Base-by-base conservation (phyloP, 1,284 basidiomycete genomes). In the Heterobasidion occidentale region DNA sequence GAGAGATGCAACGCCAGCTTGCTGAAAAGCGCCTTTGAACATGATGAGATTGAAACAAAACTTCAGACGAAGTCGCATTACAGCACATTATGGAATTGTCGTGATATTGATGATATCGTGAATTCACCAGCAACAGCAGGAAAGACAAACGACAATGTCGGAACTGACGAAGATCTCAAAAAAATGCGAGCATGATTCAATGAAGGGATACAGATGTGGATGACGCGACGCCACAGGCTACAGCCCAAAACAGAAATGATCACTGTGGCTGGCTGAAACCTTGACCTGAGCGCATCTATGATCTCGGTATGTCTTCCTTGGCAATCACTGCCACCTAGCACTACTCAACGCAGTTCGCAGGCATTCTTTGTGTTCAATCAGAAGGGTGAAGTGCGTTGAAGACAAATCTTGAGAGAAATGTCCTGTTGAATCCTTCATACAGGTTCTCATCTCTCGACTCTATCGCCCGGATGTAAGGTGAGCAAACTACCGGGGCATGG, bases 361-460 rank as follows among this genome's bases (percentile, higher is more conserved):
- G 94, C 92, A 54, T 95, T 98, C 83, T 98, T 98, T 74, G 92
- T 97, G 61, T 97, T 97, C 80, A 98, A 96, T 68, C 92, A 94
- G 73, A 97, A 97, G 73, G 95, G 94, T 68, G 95, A 98, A 83
- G 92, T 94, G 63, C 57, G 80, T 58, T 52, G 44, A 53, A 48
- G 42, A 34, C 38, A 53, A 33, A 58, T 20, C 17, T 54, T 17
- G n/a, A 20, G 17, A 17, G 46, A 27, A 51, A 45, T 33, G 33
- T 44, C 35, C 15, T 57, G 35, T 59, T 48, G 9, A 27, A 52
- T 58, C 50, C 49, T 33, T 46, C 44, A 33, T 64, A 15, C 33
- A 96, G 92, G 92, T 97, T 64, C 81, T 98, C 65, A 97, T 97
- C 68, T 96, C 93, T 50, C 80, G 94, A 60, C 77, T 98, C 27